Evolutionary conservation across 2,329 filamentous ascomycete genomes (phyloP), one percentile per base, ranked within the genome.

Genomic region (Trichocomaceae sp.): DNA sequence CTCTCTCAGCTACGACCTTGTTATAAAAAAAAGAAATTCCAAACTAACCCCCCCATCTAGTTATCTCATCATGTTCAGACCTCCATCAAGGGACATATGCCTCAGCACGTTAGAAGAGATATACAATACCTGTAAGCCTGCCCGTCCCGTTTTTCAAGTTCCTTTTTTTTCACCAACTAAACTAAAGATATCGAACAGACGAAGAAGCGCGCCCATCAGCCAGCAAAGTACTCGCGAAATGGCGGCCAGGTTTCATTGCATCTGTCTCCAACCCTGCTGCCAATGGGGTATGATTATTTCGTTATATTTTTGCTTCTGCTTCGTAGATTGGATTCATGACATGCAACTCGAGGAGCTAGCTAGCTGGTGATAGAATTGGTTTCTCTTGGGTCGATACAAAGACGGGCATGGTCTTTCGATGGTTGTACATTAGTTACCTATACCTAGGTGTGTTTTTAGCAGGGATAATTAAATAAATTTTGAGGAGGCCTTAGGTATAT

Each of bases 91-190:
- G 54, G 77, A 81, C 15, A 70, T 80, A 52, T 79, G 78, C 45
- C 66, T 85, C 10, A 80, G 84, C 62, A 77, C 80, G 1, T 63
- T 84, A 10, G 78, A 82, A 59, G 77, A 81, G 59, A 73, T 86
- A 41, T 85, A 82, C 72, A 72, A 72, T 55, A 79, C 76, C 48
- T 77, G 78, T 76, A 72, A 66, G 74, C 17, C 10, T 17, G 5
- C n/a, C 15, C 13, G 5, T 13, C n/a, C 3, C 7, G 23, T 7
- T 26, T n/a, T n/a, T n/a, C n/a, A n/a, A n/a, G n/a, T 41, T 1
- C 42, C n/a, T 3, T 12, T 1, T 23, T 3, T 13, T 47, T 17
- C n/a, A 29, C 66, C 47, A 10, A 29, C 49, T 35, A 52, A 52
- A 12, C 10, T 7, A 37, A 29, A 4, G 1, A 1, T 3, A 44